Conservation (phyloP, 2,329 filamentous ascomycete species). For the Penicillium sp. region DNA sequence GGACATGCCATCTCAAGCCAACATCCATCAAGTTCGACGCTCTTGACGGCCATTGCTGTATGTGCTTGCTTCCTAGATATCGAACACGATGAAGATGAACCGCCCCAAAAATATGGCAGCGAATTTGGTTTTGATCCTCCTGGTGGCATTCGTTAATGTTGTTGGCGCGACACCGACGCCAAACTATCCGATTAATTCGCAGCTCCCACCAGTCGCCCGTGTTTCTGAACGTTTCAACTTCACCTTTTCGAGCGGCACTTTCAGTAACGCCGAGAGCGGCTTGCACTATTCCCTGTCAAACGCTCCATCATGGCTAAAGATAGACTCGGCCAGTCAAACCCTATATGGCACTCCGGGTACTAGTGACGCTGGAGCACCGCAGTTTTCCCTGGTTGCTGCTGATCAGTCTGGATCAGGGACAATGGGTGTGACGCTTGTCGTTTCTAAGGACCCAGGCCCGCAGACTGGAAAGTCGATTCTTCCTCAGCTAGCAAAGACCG, state of each 20-base stretch:
- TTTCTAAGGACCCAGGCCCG: slow-evolving; percentile 51
- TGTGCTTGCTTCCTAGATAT: neutral
- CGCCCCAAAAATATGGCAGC: slow-evolving; percentile 20
- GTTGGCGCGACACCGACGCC: slow-evolving; percentile 35
- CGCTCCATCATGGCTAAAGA: slow-evolving; percentile 69
- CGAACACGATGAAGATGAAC: slow-evolving; percentile 4
- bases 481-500: slow-evolving; percentile 32
- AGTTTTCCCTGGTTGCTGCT: slow-evolving; percentile 65
- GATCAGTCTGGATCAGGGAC: slow-evolving; percentile 61
- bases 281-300: slow-evolving; percentile 64
- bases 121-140: slow-evolving; percentile 24
- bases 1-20: neutral
- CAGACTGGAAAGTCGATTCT: slow-evolving; percentile 31
- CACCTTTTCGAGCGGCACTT: slow-evolving; percentile 57
- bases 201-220: slow-evolving; percentile 75
- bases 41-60: slow-evolving; percentile 6
- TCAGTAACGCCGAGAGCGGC: slow-evolving; percentile 53
- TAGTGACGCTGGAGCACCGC: slow-evolving; percentile 55
- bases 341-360: slow-evolving; percentile 66
- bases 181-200: slow-evolving; percentile 75
- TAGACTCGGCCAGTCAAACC: slow-evolving; percentile 62
- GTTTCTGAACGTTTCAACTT: slow-evolving; percentile 53
- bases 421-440: slow-evolving; percentile 66
- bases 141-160: slow-evolving; percentile 25
- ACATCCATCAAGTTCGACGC: slow-evolving; percentile 7